phyloP scores from a whole-genome alignment of 768 basidiomycete genomes.

The Suillus luteus region DNA sequence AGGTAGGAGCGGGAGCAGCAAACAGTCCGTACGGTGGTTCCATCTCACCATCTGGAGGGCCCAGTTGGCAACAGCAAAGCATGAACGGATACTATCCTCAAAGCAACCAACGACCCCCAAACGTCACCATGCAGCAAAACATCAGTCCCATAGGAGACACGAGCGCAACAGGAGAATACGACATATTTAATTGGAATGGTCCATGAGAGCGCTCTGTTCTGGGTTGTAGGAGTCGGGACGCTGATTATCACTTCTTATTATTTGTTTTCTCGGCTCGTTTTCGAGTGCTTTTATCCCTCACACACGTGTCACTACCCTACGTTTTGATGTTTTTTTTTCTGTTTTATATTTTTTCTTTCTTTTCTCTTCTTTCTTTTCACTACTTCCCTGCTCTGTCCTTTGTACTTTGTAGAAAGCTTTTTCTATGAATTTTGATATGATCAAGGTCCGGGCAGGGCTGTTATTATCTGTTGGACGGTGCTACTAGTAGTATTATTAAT shows the following conservation, averaged over 20 bases:
- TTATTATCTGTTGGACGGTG: background rate
- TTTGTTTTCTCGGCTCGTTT: slow-evolving; percentile 8
- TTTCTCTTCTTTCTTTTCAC: slow-evolving; percentile 4
- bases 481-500: background rate
- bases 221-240: slow-evolving; percentile 22
- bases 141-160: slow-evolving; percentile 45
- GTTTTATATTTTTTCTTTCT: background rate
- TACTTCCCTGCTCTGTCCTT: slow-evolving; percentile 6
- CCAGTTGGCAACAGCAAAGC: slow-evolving; percentile 29
- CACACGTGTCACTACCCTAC: background rate
- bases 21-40: slow-evolving; percentile 29
- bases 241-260: slow-evolving; percentile 32
- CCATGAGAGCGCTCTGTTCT: slow-evolving; percentile 31
- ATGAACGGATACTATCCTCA: slow-evolving; percentile 33
- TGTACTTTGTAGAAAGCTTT: slow-evolving; percentile 35
- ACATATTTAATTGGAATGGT: slow-evolving; percentile 60
- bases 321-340: background rate
- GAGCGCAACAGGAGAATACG: slow-evolving; percentile 52
- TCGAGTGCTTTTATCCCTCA: background rate
- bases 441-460: background rate
- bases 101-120: slow-evolving; percentile 39
- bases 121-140: slow-evolving; percentile 53
- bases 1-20: slow-evolving; percentile 35
- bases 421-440: slow-evolving; percentile 10
- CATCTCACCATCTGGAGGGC: slow-evolving; percentile 25